Base-by-base conservation (phyloP, 345 rosid genomes). In the Raphanus raphanistrum region DNA sequence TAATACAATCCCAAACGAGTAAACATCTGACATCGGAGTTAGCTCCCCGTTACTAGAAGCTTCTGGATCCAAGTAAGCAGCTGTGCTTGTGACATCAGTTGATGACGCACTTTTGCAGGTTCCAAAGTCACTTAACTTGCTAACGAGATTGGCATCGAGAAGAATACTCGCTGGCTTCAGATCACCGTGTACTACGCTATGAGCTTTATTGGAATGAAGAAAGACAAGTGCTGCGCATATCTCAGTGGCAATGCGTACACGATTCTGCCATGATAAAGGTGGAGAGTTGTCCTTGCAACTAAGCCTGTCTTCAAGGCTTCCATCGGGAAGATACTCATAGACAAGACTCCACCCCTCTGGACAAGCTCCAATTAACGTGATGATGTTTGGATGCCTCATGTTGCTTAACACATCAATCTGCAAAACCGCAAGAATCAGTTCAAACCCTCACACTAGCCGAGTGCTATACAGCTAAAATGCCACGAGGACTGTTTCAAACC, bases 271-370 rank as follows among this genome's bases (percentile, higher is more conserved):
- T 58, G 97, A 87, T 74, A 94, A 76, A 2, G 97, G 97, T 0
- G 91, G 83, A 50, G 97, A 84, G 81, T 92, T 92, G 77, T 84
- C 95, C 74, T 17, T 78, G 84, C 97, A 92, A 85, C 79, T 84
- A 63, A 94, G 89, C 68, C 95, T 86, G 71, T 94, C 98, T 84
- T 94, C 98, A 68, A 94, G 97, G 77, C 97, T 94, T 72, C 97
- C 98, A 83, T 90, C 90, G 2, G 92, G 87, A 67, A 92, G 86
- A 82, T 84, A 92, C 79, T 92, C 98, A 3, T 92, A 94, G 57
- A 94, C 60, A 27, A 94, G 98, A 81, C 86, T 65, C 87, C 92
- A 88, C 9, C 84, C 89, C 54, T 94, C 98, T 4, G 97, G 93
- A 80, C 97, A 94, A 67, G 95, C 88, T 78, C 98, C 98, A 57